These are phyloP conservation scores for Leersia perrieri DNA, from an alignment of 176 grass and related monocot species.

Conservation along the genomic window DNA sequence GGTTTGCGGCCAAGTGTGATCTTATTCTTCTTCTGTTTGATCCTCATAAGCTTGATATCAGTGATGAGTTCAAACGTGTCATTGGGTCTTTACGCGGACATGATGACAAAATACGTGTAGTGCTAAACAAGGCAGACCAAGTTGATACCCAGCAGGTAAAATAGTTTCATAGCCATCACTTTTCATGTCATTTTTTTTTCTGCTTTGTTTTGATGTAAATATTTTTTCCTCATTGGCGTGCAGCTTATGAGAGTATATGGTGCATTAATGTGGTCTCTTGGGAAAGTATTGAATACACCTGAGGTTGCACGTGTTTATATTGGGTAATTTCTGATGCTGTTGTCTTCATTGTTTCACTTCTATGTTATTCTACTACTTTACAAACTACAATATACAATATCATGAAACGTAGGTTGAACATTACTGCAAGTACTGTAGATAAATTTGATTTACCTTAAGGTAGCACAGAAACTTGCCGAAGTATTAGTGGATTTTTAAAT, in stretches of 20 bases:
- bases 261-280: constrained; percentile 98
- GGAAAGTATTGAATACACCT: constrained; percentile 98
- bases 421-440: background rate
- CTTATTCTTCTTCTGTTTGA: constrained; percentile 97
- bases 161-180: background rate
- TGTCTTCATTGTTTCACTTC: constrained; percentile 20
- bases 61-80: constrained; percentile 87
- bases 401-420: constrained; percentile 21
- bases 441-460: background rate
- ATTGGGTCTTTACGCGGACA: constrained; percentile 82
- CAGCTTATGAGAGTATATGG: constrained; percentile 99
- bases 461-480: background rate
- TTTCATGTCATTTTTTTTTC: constrained; percentile 9
- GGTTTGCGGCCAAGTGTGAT: constrained; percentile 93
- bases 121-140: constrained; percentile 95
- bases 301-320: constrained; percentile 95
- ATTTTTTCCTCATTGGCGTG: constrained; percentile 25
- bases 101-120: constrained; percentile 96
- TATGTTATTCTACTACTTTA: constrained; percentile 1
- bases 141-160: constrained; percentile 89
- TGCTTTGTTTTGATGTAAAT: constrained; percentile 9
- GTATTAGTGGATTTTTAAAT: background rate
- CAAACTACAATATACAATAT: background rate
- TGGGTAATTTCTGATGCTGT: constrained; percentile 53
- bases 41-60: constrained; percentile 91